Evolutionary conservation across 495 filamentous ascomycete species (phyloP), one percentile per base, ranked within the genome.

Genomic region (Cercophora newfieldiana): DNA sequence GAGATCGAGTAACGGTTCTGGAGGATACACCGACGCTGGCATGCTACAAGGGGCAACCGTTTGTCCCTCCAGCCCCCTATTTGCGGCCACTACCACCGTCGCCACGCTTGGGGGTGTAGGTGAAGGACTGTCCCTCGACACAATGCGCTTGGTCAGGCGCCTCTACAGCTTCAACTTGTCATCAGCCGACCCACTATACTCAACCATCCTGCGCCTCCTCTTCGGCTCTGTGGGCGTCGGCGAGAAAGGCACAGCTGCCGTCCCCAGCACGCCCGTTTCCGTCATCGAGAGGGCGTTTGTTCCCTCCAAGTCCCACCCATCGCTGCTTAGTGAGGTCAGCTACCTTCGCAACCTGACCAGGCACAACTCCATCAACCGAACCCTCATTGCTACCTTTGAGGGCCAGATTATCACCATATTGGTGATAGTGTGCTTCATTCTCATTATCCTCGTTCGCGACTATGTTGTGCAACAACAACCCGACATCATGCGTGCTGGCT

Each of bases 401-500:
- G 95, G 95, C 37, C 93, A 95, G 70, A 83, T 98, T 47, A 96
- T 99, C 66, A 97, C 94, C 7, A 76, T 97, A 1, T 80, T 94
- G 16, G 91, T 98, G 31, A 94, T 99, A 7, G 82, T 94, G 59
- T 90, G 88, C 54, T 98, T 98, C 74, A 97, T 99, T 59, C 78
- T 99, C 31, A 88, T 99, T 48, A 97, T 99, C 68, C 79, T 99
- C 19, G 97, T 99, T 58, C 83, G 95, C 19, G 95, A 99, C 78
- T 99, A 96, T 87, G 95, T 99, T 47, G 93, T 98, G 6, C 94
- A 98, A 71, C 95, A 98, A 73, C 96, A 97, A 72, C 94, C 93
- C 10, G 90, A 90, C 66, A 81, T 90, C 70, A 83, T 86, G 81
- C 81, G 84, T 8, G 83, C 82, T 25, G 83, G 79, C 18, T 84